Conservation (phyloP, 2,329 filamentous ascomycete genomes). For the Passalora sequoiae region DNA sequence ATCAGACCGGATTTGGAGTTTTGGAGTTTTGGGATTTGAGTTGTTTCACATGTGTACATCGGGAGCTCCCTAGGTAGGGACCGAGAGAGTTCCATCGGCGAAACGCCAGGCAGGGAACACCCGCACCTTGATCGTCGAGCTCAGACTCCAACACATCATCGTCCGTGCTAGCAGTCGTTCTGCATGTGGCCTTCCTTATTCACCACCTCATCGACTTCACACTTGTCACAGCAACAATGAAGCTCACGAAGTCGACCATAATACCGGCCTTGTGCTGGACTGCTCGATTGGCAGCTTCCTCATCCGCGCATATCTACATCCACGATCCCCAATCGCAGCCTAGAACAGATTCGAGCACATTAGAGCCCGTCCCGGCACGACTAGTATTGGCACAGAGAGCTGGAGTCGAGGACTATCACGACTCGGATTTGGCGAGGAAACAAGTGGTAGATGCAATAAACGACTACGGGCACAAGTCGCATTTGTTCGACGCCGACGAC, state of each 20-base stretch:
- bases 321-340: constrained; percentile 30
- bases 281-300: constrained; percentile 24
- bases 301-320: constrained; percentile 36
- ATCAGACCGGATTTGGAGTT: too few relatives aligned
- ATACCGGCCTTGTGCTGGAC: constrained; percentile 39
- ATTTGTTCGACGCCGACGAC: constrained; percentile 35
- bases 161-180: too few relatives aligned
- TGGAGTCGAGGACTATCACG: constrained; percentile 47
- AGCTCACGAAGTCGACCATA: constrained; percentile 38
- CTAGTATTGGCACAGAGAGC: constrained; percentile 49
- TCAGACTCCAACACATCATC: too few relatives aligned
- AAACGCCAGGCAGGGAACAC: too few relatives aligned
- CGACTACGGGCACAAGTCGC: constrained; percentile 39
- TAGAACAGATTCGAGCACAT: constrained; percentile 29
- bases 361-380: constrained; percentile 43
- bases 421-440: constrained; percentile 37
- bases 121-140: too few relatives aligned
- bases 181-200: too few relatives aligned
- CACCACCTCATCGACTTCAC: constrained; percentile 4
- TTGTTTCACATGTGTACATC: too few relatives aligned
- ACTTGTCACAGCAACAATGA: constrained; percentile 43
- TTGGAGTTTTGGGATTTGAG: too few relatives aligned
- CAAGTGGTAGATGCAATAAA: constrained; percentile 45
- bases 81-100: too few relatives aligned
- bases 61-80: too few relatives aligned